Base-by-base conservation (phyloP, 768 basidiomycete genomes). In the Lactarius indigo region DNA sequence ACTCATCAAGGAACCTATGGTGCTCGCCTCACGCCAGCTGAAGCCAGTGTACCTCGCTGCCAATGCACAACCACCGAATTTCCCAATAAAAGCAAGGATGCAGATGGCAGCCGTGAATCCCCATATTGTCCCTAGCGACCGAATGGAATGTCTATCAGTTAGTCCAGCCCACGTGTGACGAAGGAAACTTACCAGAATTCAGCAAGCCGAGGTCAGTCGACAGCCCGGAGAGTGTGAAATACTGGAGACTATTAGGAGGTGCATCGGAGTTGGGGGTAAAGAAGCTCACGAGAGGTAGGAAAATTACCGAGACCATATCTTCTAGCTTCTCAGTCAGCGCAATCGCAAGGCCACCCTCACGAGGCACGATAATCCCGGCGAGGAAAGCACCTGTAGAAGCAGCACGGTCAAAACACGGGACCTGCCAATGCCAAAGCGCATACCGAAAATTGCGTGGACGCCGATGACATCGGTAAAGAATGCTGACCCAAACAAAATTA, bases 401-500 rank as follows among this genome's bases (percentile, higher is more conserved):
- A 35, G 39, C 35, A 44, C 31, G 13, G n/a, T 52, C 42, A 9
- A 62, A 31, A 47, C 30, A 57, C 28, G 23, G 20, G 13, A 57
- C 52, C 57, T 30, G 56, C 12, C 15, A 37, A 47, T 30, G 41
- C 37, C 54, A 42, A 30, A 2, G 33, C 65, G 6, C 78, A 33
- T 63, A 84, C 94, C 94, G 73, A 96, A 96, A 69, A 96, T 94
- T 42, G 94, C 89, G 73, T 94, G 90, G 1, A 94, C 91, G 26
- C 94, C 96, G 71, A 98, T 94, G 63, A 91, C 81, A 72, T 96
- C 95, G 1, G 95, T 97, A 74, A 98, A 89, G 77, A 96, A 98
- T 0, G 95, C 92, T 8, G 87, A 91, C 0, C 85, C 87, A 77
- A 98, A 96, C 15, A 94, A 79, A 8, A 92, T 76, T 17, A 96